Evolutionary conservation across 2,329 filamentous ascomycete species (phyloP), one percentile per base, ranked within the genome.

Genomic region (Sporothrix dimorphospora): DNA sequence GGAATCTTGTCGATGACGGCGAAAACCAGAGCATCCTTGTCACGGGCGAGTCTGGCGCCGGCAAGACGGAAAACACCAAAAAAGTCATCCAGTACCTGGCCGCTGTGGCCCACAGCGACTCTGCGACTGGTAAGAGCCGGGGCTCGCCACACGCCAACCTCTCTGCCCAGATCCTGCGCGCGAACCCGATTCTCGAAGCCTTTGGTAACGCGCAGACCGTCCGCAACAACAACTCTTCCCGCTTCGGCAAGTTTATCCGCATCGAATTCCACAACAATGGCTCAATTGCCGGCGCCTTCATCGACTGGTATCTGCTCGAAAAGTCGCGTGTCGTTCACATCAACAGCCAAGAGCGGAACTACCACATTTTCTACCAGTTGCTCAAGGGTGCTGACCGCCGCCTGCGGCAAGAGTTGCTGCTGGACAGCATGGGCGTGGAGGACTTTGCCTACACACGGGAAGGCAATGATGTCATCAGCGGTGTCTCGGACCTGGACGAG

Each of bases 81-180:
- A 99, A 99, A 81, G 96, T 99, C 76, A 99, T 99, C 71, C 97
- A 99, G 78, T 99, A 99, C 79, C 89, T 99, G 57, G 96, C 96
- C 16, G 94, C 96, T 1, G 96, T 99, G 61, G 96, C 96, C 11
- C 92, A 93, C 55, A 89, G 93, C 0, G 95, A 98, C 73, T 90
- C 91, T 0, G 87, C 91, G 1, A 21, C 55, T 1, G 79, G 87
- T 81, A 83, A 90, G 85, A 82, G 85, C 83, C 82, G 91, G 84
- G 85, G 74, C 66, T 12, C 70, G 21, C 88, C 87, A 75, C 89
- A 95, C 74, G 92, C 94, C 14, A 97, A 94, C 73, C 89, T 99
- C 11, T 98, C 97, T 0, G 94, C 98, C 77, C 97, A 99, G 81
- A 99, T 99, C 47, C 84, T 99, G 55, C 90, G 95, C 59, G 96